Conservation (phyloP, 2,329 filamentous ascomycete species). For the Scleromitrula shiraiana region DNA sequence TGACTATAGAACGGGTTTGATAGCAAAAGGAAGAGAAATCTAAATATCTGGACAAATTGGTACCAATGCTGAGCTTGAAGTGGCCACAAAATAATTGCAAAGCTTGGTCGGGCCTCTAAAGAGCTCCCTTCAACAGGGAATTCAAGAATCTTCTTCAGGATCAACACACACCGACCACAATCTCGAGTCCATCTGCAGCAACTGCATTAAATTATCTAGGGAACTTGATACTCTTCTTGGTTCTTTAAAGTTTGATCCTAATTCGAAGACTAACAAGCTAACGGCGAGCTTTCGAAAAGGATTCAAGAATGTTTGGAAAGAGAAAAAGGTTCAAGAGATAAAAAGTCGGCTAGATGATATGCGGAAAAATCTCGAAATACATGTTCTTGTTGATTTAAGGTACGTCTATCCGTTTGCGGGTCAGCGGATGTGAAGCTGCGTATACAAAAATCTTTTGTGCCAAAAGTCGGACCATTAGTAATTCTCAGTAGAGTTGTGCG, state of each 20-base stretch:
- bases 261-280: neutral
- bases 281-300: neutral
- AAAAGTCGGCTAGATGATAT: neutral
- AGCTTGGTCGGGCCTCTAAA: neutral
- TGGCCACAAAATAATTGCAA: neutral
- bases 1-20: neutral
- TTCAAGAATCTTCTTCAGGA: neutral
- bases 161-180: neutral
- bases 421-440: neutral
- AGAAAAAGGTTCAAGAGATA: neutral
- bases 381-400: neutral
- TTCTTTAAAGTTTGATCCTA: neutral
- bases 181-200: neutral
- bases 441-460: neutral
- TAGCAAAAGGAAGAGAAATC: neutral
- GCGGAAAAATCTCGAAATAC: neutral
- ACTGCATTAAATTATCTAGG: neutral
- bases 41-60: neutral
- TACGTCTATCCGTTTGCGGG: neutral
- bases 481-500: neutral
- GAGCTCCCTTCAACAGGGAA: neutral
- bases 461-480: neutral
- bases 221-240: neutral
- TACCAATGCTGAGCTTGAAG: neutral
- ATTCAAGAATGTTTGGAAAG: neutral